Evolutionary conservation across 768 basidiomycete genomes (phyloP).

Genomic region (Psilocybe tampanensis): DNA sequence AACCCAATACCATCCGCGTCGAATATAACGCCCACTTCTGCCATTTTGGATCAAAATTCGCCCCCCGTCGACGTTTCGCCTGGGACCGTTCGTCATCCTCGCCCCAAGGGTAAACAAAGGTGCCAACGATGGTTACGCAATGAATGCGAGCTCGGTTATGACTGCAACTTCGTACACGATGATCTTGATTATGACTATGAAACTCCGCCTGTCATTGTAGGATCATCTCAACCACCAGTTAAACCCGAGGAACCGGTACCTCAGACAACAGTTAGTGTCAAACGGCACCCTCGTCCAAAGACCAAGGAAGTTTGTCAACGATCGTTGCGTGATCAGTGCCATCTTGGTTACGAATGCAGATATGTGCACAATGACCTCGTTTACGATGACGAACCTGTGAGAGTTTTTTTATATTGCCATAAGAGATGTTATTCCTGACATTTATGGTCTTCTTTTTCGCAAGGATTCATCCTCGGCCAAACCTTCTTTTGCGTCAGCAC

Average conservation of each 20-base stretch:
- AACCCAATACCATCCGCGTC: too few species aligned
- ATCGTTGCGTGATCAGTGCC: constrained; percentile 31
- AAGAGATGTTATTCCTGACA: not conserved
- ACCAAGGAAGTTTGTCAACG: constrained; percentile 24
- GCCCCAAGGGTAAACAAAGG: constrained; percentile 4
- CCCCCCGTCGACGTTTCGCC: not conserved
- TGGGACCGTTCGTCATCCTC: not conserved
- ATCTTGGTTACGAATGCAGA: constrained; percentile 26
- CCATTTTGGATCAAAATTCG: not conserved
- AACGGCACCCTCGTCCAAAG: constrained; percentile 11
- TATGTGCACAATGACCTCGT: constrained; percentile 35
- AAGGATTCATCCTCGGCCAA: not conserved
- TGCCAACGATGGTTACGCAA: constrained; percentile 5
- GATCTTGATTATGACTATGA: constrained; percentile 3
- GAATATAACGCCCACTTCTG: not conserved
- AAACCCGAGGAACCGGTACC: not conserved
- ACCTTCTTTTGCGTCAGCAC: too few species aligned
- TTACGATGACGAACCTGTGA: constrained; percentile 31
- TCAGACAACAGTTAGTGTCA: not conserved
- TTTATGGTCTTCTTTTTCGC: constrained; percentile 1
- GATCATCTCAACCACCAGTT: not conserved
- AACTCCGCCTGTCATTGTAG: not conserved
- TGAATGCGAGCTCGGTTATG: constrained; percentile 3
- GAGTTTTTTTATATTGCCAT: not conserved
- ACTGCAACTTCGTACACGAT: constrained; percentile 4